Base-by-base conservation (phyloP, 2,329 filamentous ascomycete genomes). In the Cryphonectria carpinicola region DNA sequence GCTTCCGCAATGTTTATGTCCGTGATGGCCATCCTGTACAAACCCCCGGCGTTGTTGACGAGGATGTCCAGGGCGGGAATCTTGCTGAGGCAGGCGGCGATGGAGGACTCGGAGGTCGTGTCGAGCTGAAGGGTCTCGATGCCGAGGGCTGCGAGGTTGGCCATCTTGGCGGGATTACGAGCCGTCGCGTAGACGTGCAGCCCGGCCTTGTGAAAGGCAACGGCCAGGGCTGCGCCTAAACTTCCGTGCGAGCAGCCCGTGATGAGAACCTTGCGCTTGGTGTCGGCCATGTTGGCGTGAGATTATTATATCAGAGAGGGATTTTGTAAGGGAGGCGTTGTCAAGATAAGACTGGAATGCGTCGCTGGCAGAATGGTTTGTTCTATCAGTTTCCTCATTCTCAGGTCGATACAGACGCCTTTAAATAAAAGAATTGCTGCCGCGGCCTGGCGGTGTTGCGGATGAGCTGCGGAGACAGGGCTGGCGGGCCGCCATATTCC, bases 141-240 rank as follows among this genome's bases (percentile, higher is more conserved):
- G 58, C 77, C 81, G 56, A 77, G 69, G 3, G 75, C 73, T 4
- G 74, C 70, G 22, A 81, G 75, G 22, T 79, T 76, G 4, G 74
- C 58, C 22, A 82, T 75, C 66, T 80, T 82, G 46, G 75, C 72
- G 1, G 76, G 74, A 65, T 77, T 79, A 14, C 82, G 78, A 14
- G 80, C 79, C 1, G 83, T 82, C 1, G 82, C 83, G 65, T 81
- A 80, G 46, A 84, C 82, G n/a, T 78, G 77, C 37, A 80, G 75
- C 4, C 82, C 82, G 41, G 76, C 75, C 0, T 74, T 70, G 71
- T 81, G 80, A 68, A 83, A 81, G 56, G 81, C 80, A 25, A 74
- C 70, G 2, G 81, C 81, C 1, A 84, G 77, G 41, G 80, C 79
- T 54, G 81, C 77, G 19, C 82, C 82, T 37, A 83, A 79, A 41